phyloP scores from a whole-genome alignment of 192 early-diverging fungal genomes.

The Lobosporangium transversale region DNA sequence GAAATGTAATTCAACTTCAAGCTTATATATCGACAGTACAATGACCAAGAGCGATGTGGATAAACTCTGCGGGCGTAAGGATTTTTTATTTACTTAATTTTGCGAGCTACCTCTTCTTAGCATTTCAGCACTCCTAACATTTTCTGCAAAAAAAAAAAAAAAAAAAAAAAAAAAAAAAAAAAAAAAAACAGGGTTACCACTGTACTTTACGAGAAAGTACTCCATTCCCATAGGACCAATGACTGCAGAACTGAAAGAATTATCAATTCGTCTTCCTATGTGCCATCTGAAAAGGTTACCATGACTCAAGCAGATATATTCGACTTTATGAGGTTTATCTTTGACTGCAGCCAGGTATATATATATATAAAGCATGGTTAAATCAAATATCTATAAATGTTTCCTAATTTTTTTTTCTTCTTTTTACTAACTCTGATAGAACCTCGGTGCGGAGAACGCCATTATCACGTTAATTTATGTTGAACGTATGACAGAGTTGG shows the following conservation, averaged over 20 bases:
- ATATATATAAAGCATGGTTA: background rate
- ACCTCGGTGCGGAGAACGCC: constrained; percentile 66
- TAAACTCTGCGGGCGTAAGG: constrained; percentile 46
- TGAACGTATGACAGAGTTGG: constrained; percentile 72
- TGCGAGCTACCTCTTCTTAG: background rate
- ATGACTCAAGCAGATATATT: constrained; percentile 63
- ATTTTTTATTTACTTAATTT: background rate
- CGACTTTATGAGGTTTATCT: constrained; percentile 71
- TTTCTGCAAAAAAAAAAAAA: too few species aligned
- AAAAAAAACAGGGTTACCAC: constrained; percentile 39
- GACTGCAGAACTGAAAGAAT: constrained; percentile 45
- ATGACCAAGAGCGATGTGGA: constrained; percentile 51
- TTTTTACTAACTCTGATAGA: constrained; percentile 14
- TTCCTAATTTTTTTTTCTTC: background rate
- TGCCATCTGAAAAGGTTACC: constrained; percentile 18
- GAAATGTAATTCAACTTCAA: constrained; percentile 50
- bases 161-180: too few species aligned
- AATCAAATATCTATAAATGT: too few species aligned
- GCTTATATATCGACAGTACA: constrained; percentile 50
- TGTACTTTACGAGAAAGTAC: constrained; percentile 37
- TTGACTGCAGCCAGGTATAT: constrained; percentile 66
- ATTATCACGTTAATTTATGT: constrained; percentile 75
- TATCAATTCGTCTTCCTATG: constrained; percentile 42
- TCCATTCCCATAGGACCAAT: constrained; percentile 32
- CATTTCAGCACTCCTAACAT: too few species aligned